A percentile compares a stretch with the other conserved stretches of the same genome.
These are phyloP conservation scores for Talaromyces piceae DNA, from an alignment of 2,329 filamentous ascomycete genomes.

Conservation along the genomic window DNA sequence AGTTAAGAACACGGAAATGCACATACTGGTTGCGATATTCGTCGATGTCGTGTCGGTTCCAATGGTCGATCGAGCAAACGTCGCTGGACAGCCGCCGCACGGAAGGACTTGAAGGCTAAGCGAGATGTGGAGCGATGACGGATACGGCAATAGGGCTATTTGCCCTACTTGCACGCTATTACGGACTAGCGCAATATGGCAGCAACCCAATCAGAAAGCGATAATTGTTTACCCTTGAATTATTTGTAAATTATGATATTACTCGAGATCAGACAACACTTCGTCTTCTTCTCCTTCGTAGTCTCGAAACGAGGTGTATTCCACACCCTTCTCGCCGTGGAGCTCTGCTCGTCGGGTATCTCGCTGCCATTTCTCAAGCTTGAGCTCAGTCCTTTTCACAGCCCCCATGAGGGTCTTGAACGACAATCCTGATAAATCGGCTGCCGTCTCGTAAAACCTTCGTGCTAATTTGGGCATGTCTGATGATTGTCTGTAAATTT, in stretches of 20 bases:
- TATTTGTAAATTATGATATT: not conserved
- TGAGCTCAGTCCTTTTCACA: conserved; percentile 44
- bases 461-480: conserved; percentile 41
- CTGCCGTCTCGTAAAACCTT: conserved; percentile 46
- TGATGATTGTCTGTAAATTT: conserved; percentile 39
- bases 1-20: conserved; percentile 9
- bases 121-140: conserved; percentile 25
- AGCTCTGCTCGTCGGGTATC: conserved; percentile 26
- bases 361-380: conserved; percentile 33
- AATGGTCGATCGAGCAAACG: conserved; percentile 25
- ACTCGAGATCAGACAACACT: not conserved
- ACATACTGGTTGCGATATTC: conserved; percentile 43
- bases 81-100: conserved; percentile 14
- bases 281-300: conserved; percentile 9
- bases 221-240: no score
- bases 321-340: conserved; percentile 13
- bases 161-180: conserved; percentile 26
- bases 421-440: conserved; percentile 43
- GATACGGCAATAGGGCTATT: conserved; percentile 25
- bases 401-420: conserved; percentile 44
- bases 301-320: conserved; percentile 7
- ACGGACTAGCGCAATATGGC: not conserved
- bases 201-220: no score
- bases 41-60: conserved; percentile 29
- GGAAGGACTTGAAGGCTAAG: conserved; percentile 26